These are phyloP conservation scores for Russula griseocarnosa DNA, from an alignment of 768 basidiomycete species.

Conservation along the genomic window DNA sequence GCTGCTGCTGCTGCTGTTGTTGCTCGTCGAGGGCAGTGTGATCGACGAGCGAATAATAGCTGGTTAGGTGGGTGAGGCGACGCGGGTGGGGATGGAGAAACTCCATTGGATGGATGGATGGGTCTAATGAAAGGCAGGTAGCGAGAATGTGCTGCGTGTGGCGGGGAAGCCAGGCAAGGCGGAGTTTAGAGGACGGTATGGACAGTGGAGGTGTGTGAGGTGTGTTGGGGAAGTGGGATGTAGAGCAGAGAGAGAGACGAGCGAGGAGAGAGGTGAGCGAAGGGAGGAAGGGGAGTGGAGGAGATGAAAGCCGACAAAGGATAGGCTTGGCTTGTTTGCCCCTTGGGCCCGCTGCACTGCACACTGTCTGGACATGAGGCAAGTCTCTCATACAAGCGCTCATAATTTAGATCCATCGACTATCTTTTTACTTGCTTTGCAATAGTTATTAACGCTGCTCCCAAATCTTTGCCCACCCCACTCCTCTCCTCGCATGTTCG, in stretches of 20 bases:
- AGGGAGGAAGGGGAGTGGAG: slow-evolving; percentile 1
- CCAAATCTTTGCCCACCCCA: not conserved
- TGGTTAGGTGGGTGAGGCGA: not conserved
- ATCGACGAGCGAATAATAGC: not conserved
- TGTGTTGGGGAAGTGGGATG: not conserved
- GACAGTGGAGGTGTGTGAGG: not conserved
- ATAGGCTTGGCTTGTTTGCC: slow-evolving; percentile 28
- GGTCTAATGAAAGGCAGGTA: slow-evolving; percentile 16
- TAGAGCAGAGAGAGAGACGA: not conserved
- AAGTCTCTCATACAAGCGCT: slow-evolving; percentile 22
- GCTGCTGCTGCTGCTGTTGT: not conserved
- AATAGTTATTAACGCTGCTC: not conserved
- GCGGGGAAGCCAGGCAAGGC: slow-evolving; percentile 18
- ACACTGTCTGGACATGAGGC: slow-evolving; percentile 29
- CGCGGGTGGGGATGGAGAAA: slow-evolving; percentile 14
- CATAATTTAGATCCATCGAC: slow-evolving; percentile 8
- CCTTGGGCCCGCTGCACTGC: slow-evolving; percentile 29
- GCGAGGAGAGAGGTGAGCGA: not conserved
- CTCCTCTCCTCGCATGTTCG: not conserved
- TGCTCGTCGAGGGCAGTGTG: not conserved
- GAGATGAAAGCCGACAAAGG: slow-evolving; percentile 29
- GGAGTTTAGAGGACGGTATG: slow-evolving; percentile 26
- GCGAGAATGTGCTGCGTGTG: slow-evolving; percentile 17
- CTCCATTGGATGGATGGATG: slow-evolving; percentile 4
- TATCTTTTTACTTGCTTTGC: not conserved